Conservation (phyloP, 495 filamentous ascomycete genomes). For the Penicillium desertorum region DNA sequence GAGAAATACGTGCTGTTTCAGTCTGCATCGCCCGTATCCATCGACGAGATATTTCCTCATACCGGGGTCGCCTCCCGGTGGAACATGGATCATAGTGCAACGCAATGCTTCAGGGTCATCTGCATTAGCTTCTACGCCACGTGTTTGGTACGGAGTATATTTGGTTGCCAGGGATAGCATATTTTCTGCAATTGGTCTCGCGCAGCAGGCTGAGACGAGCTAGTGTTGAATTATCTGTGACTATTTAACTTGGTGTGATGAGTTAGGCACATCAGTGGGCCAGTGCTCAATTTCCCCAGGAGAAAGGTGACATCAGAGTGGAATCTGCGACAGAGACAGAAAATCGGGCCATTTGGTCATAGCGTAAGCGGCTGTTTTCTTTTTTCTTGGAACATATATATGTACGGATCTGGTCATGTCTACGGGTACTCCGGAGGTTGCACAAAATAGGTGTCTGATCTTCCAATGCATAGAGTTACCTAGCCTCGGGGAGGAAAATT, state of each 20-base stretch:
- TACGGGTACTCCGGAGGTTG: too few species aligned
- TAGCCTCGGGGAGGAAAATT: neutral
- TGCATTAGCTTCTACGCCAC: constrained; percentile 1
- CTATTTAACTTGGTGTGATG: constrained; percentile 21
- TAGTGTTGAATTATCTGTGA: constrained; percentile 14
- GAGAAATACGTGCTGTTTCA: constrained; percentile 3
- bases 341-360: constrained; percentile 21
- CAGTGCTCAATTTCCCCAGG: constrained; percentile 32
- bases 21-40: neutral
- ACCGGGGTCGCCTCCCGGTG: neutral
- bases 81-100: neutral
- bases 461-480: neutral
- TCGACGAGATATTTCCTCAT: neutral
- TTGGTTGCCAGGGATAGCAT: neutral
- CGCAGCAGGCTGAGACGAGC: constrained; percentile 18
- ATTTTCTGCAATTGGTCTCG: neutral
- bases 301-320: constrained; percentile 28
- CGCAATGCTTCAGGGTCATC: neutral
- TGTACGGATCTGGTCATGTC: neutral
- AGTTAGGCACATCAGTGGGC: constrained; percentile 19
- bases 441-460: neutral
- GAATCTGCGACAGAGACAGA: neutral
- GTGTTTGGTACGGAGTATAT: neutral
- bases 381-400: neutral
- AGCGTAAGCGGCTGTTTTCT: constrained; percentile 18